These are phyloP conservation scores for Linnemannia elongata DNA, from an alignment of 192 early-diverging fungal genomes.

Conservation along the genomic window DNA sequence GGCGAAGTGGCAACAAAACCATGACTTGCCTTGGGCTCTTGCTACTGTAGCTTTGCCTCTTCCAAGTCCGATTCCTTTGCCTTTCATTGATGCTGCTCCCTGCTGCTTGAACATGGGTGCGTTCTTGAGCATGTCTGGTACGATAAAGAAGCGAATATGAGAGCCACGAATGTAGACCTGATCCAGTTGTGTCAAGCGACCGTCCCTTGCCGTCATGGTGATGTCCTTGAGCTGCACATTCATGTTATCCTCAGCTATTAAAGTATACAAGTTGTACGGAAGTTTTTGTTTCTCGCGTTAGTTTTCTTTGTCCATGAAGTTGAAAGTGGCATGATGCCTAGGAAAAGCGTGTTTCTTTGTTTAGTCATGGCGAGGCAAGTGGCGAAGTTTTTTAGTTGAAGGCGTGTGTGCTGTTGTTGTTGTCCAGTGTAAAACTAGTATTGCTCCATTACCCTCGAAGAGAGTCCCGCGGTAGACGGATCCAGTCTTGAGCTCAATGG, in stretches of 20 bases:
- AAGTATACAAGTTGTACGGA: not conserved
- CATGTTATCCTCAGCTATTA: constrained; percentile 97
- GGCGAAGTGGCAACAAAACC: not conserved
- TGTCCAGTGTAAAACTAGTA: not conserved
- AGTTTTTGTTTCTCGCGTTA: not conserved
- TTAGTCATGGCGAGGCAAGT: not conserved
- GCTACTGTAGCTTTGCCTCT: constrained; percentile 88
- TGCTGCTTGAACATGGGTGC: constrained; percentile 98
- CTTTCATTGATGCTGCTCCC: constrained; percentile 84
- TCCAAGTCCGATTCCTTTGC: constrained; percentile 86
- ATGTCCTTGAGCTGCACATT: constrained; percentile 98
- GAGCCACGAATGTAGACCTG: constrained; percentile 97
- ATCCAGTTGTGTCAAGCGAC: constrained; percentile 90
- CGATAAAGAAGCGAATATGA: constrained; percentile 92
- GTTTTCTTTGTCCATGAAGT: not conserved
- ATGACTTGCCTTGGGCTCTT: constrained; percentile 73
- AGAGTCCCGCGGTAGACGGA: constrained; percentile 95
- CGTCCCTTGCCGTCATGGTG: constrained; percentile 93
- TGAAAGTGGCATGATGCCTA: not conserved
- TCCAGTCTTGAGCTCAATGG: constrained; percentile 95
- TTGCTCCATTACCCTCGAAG: constrained; percentile 74
- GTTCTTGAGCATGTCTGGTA: constrained; percentile 99
- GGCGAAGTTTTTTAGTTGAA: not conserved
- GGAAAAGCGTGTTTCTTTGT: not conserved
- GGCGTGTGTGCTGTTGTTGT: not conserved